Conservation (phyloP, 805 yeast genomes). For the Starmerella cellae region DNA sequence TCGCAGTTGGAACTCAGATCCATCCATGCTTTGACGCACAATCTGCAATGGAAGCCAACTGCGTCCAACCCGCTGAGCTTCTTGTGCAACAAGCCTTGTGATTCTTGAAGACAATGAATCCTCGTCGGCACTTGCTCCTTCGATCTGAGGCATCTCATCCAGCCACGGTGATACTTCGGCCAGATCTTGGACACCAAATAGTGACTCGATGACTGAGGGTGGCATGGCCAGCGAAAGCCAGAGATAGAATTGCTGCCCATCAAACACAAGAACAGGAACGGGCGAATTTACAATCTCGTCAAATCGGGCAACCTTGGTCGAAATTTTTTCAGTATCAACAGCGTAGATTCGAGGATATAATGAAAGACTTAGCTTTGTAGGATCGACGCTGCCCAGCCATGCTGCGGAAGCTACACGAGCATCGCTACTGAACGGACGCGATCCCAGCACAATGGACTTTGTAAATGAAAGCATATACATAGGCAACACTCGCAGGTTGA, state of each 20-base stretch:
- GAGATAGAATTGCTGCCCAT: constrained; percentile 35
- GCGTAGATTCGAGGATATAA: constrained; percentile 59
- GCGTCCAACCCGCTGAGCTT: constrained; percentile 29
- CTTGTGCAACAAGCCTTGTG: background rate
- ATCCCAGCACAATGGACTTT: constrained; percentile 52
- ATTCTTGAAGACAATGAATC: background rate
- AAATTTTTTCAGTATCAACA: background rate
- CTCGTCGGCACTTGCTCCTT: background rate
- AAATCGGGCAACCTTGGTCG: constrained; percentile 9
- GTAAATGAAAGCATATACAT: constrained; percentile 53
- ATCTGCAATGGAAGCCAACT: constrained; percentile 41
- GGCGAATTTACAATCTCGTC: constrained; percentile 30
- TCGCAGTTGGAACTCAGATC: constrained; percentile 42
- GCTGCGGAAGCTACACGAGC: constrained; percentile 44
- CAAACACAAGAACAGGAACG: constrained; percentile 64
- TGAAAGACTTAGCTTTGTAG: constrained; percentile 45
- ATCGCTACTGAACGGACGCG: constrained; percentile 41
- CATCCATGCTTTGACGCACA: constrained; percentile 53
- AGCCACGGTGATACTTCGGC: constrained; percentile 37
- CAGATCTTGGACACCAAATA: constrained; percentile 44
- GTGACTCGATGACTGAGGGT: constrained; percentile 46
- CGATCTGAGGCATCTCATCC: constrained; percentile 41
- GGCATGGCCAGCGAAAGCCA: constrained; percentile 32
- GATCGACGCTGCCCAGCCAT: constrained; percentile 39
- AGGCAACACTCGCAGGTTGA: constrained; percentile 58